Base-by-base conservation (phyloP, 2,329 filamentous ascomycete genomes). In the Cercospora brassicicola region DNA sequence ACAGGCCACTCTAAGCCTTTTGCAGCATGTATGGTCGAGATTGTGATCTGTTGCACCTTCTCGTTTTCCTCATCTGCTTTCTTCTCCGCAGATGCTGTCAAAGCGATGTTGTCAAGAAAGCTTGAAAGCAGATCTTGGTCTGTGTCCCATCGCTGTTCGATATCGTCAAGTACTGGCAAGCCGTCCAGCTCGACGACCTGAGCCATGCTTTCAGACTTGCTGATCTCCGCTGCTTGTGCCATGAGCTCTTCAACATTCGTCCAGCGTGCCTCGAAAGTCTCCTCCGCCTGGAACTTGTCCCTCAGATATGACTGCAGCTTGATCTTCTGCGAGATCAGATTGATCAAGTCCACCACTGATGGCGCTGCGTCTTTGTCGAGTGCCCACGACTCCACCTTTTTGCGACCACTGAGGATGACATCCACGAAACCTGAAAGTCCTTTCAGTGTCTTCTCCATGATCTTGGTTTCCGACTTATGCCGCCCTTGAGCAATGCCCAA, bases 1-100 rank as follows among this genome's bases (percentile, higher is more conserved):
- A 97, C 86, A 0, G 94, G 94, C 95, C 95, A 99, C 78, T 99
- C 94, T 0, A 99, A 84, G 2, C 94, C 94, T 79, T 99, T 99
- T 2, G 94, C 93, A 0, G 94, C 93, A 77, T 99, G 94, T 10
- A 99, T 97, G 0, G 94, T 99, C 5, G 93, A 97, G 26, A 99
- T 92, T 0, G 94, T 97, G 20, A 98, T 88, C 73, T 91, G 84
- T 39, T 80, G 75, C 1, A 79, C 86, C 30, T 83, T 83, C 62
- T 87, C 84, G 23, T 84, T 83, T 2, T 85, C 84, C 2, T 86
- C 84, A 9, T 87, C 85, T 26, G 88, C 86, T 18, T 87, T 87
- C n/a, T 79, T 75, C 73, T 92, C 89, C 0, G 90, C 86, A 70
- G 96, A 92, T 0, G 92, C 90, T 2, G 92, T 91, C n/a, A 99